A percentile compares a stretch with the other conserved stretches of the same genome.
phyloP scores from a whole-genome alignment of 805 yeast genomes.

The Saccharomyces eubayanus region DNA sequence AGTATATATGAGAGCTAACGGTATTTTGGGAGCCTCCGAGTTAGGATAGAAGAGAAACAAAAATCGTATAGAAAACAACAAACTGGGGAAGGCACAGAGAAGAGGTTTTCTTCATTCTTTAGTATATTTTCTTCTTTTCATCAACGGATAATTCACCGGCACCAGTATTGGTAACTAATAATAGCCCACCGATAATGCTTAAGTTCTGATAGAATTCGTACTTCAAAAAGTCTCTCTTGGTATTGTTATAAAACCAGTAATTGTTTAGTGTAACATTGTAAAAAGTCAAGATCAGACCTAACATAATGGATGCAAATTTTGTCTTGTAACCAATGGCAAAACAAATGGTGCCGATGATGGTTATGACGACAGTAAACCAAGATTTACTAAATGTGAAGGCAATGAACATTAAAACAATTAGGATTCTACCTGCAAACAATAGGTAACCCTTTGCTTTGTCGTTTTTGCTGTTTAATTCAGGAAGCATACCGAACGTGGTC shows the following conservation, averaged over 20 bases:
- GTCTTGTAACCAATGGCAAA: conserved; percentile 92
- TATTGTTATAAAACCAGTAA: conserved; percentile 71
- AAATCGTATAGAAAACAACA: background rate
- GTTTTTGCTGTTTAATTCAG: conserved; percentile 57
- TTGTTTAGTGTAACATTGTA: conserved; percentile 78
- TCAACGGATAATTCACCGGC: conserved; percentile 92
- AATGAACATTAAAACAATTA: conserved; percentile 76
- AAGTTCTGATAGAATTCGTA: conserved; percentile 93
- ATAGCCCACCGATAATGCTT: conserved; percentile 88
- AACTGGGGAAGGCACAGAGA: background rate
- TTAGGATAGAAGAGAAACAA: background rate
- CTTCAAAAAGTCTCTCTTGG: conserved; percentile 77
- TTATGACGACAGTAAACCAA: conserved; percentile 60
- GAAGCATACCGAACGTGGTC: conserved; percentile 44
- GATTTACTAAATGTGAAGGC: conserved; percentile 74
- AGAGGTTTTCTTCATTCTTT: background rate
- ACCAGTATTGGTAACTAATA: conserved; percentile 87
- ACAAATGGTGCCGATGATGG: conserved; percentile 64
- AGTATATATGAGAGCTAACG: background rate
- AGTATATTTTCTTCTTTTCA: conserved; percentile 90
- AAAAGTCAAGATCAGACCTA: conserved; percentile 60
- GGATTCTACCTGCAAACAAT: conserved; percentile 78
- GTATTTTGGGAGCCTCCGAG: background rate
- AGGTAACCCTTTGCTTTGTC: conserved; percentile 60
- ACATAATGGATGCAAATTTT: conserved; percentile 67